Percentiles rank a stretch among this genome's conserved stretches.
These are phyloP conservation scores for Cucumis cinereus DNA, from an alignment of 306 rosid species.

Conservation along the genomic window DNA sequence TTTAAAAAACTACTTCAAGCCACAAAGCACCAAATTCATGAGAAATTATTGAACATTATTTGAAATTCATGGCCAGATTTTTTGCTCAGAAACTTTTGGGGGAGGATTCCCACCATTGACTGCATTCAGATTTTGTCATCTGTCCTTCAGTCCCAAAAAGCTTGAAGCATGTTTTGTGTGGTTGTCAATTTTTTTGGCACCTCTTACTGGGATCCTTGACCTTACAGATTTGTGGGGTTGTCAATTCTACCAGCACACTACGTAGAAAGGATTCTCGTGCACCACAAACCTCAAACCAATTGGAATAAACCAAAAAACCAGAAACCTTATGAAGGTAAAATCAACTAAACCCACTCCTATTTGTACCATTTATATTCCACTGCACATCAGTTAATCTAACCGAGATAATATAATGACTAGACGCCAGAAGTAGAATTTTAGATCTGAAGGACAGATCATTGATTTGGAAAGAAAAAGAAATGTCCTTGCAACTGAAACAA, in stretches of 20 bases:
- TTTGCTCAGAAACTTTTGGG: neutral
- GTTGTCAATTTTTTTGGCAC: neutral
- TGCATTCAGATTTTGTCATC: no score
- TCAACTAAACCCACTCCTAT: neutral
- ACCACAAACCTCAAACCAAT: neutral
- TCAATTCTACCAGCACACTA: neutral
- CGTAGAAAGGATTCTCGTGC: neutral
- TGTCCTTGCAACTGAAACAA: no score
- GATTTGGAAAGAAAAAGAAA: neutral
- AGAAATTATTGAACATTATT: neutral
- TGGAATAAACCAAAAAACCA: neutral
- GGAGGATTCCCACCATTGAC: neutral
- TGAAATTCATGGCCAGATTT: neutral
- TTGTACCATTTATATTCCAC: neutral
- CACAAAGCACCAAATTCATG: neutral
- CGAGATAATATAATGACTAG: neutral
- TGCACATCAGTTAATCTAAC: neutral
- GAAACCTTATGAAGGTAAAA: neutral
- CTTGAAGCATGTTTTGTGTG: neutral
- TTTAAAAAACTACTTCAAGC: neutral
- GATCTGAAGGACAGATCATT: neutral
- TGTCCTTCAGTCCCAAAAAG: neutral
- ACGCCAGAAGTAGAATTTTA: neutral
- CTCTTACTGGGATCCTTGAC: neutral
- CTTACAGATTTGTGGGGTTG: no score